Evolutionary conservation across 2,329 filamentous ascomycete species (phyloP), one percentile per base, ranked within the genome.

Genomic region (Ophiocordyceps sinensis): DNA sequence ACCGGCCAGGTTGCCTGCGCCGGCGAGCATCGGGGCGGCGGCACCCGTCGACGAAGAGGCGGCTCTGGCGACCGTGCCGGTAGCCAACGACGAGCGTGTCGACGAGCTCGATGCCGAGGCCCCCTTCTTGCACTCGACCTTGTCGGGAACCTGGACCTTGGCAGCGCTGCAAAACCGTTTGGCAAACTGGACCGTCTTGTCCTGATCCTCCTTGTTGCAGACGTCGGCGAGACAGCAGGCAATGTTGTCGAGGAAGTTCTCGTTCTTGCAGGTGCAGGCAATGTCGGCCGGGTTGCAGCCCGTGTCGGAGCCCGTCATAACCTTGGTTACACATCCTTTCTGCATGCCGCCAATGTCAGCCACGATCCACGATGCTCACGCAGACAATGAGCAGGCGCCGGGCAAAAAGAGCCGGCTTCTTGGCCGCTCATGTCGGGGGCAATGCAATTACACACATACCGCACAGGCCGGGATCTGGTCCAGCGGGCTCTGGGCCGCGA

Each of bases 261-360:
- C 38, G 56, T 65, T 64, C 50, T 49, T 52, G 57, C 64, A 67
- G 50, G 67, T 56, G 52, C 64, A 67, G 41, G 47, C 51, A 44
- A 64, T 52, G 53, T 66, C 61, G 49, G 62, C 47, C 36, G 51
- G 44, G 26, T 49, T 50, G 53, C 64, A 67, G 47, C 58, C 62
- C 41, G 67, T 60, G 32, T 48, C 47, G 17, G 41, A 48, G 36
- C 58, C 58, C 21, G 46, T 50, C 23, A 58, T 59, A 52, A 52
- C 60, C 38, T 57, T 41, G 45, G 43, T 48, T 30, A 64, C 53
- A 46, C 60, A 65, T 6, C 44, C 41, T 46, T 52, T 53, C 54
- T 63, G 44, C n/a, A 37, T 10, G 15, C 32, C n/a, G 15, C 14
- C n/a, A 13, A 26, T 28, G 28, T 41, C 40, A 41, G 40, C 35